Percentiles rank a stretch among this genome's conserved stretches.
These are phyloP conservation scores for Kodamaea sagamina DNA, from an alignment of 805 yeast species.

Conservation along the genomic window DNA sequence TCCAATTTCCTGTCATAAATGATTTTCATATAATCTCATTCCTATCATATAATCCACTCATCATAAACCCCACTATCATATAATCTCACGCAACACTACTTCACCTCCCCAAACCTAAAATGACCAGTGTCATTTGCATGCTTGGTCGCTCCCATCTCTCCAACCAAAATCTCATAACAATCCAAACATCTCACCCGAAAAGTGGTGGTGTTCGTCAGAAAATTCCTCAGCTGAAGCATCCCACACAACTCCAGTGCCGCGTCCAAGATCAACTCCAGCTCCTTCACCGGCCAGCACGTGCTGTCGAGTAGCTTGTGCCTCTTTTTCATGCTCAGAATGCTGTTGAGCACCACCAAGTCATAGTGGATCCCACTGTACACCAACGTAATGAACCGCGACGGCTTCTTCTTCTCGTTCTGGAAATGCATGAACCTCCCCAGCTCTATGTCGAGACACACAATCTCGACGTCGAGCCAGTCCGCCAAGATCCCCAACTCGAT, in stretches of 20 bases:
- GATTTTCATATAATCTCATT: no score
- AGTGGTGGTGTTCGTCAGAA: constrained; percentile 64
- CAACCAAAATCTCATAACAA: constrained; percentile 54
- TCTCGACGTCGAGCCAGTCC: constrained; percentile 49
- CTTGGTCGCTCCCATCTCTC: constrained; percentile 63
- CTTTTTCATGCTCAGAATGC: constrained; percentile 17
- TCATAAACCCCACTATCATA: no score
- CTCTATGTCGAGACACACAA: constrained; percentile 66
- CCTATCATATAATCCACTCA: no score
- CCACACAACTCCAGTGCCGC: constrained; percentile 44
- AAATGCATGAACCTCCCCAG: constrained; percentile 59
- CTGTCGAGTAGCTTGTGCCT: constrained; percentile 34
- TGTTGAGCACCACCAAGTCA: constrained; percentile 55
- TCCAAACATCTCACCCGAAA: constrained; percentile 58
- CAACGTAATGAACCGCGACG: constrained; percentile 48
- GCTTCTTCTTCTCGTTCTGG: constrained; percentile 36
- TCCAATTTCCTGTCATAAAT: no score
- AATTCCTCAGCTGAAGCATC: constrained; percentile 51
- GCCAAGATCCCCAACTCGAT: constrained; percentile 69
- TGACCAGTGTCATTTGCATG: constrained; percentile 70
- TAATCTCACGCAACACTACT: no score
- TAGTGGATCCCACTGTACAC: constrained; percentile 75
- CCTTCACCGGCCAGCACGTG: constrained; percentile 40
- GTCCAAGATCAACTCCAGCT: constrained; percentile 29
- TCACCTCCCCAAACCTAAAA: constrained; percentile 60